Conservation (phyloP, 2,329 filamentous ascomycete genomes). For the Xylariomycetidae sp. region DNA sequence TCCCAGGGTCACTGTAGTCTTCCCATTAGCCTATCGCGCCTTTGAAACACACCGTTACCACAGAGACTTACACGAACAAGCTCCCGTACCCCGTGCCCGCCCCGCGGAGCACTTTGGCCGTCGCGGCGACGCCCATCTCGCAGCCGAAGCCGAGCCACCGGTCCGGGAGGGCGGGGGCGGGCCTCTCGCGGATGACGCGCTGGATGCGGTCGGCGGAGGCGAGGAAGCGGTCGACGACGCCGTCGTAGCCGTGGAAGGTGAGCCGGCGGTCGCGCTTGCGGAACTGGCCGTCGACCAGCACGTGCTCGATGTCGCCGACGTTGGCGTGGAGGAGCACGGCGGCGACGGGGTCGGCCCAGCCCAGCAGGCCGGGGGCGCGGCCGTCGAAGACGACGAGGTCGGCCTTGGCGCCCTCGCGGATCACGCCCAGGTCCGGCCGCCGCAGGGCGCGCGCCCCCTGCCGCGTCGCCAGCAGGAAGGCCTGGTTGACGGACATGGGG, state of each 20-base stretch:
- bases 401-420: conserved; percentile 44
- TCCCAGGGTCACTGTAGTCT: not conserved
- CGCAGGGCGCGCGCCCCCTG: conserved; percentile 45
- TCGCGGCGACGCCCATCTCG: conserved; percentile 9
- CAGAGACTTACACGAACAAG: conserved; percentile 11
- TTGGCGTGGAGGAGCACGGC: conserved; percentile 50
- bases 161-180: conserved; percentile 22
- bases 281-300: conserved; percentile 43
- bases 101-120: conserved; percentile 15
- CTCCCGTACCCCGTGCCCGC: conserved; percentile 19
- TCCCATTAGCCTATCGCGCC: not conserved
- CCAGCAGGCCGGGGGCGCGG: conserved; percentile 40
- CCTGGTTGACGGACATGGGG: conserved; percentile 48
- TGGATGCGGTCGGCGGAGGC: conserved; percentile 28
- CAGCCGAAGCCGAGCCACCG: conserved; percentile 15
- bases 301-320: conserved; percentile 45
- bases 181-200: conserved; percentile 15
- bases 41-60: too few species aligned
- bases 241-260: conserved; percentile 20
- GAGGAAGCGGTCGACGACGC: conserved; percentile 27
- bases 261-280: conserved; percentile 37
- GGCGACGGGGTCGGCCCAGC: conserved; percentile 50
- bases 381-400: conserved; percentile 49
- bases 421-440: conserved; percentile 43
- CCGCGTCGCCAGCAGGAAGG: conserved; percentile 49